phyloP scores from a whole-genome alignment of 495 filamentous ascomycete species.

The Penicillium paxilli region DNA sequence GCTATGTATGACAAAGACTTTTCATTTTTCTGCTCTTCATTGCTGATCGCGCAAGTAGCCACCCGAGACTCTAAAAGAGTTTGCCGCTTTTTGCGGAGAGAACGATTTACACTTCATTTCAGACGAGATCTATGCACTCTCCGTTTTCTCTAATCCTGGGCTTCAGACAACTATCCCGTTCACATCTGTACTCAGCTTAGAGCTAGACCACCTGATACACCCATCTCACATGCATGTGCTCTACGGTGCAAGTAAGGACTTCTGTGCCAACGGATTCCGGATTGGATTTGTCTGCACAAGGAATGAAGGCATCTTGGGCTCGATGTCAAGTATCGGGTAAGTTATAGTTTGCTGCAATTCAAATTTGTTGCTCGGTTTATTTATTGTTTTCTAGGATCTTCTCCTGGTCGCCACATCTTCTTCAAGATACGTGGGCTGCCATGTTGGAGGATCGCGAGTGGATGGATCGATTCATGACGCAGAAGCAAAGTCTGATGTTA shows the following conservation, averaged over 20 bases:
- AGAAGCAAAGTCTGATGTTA: slow-evolving; percentile 15
- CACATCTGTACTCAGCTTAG: slow-evolving; percentile 36
- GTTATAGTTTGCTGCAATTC: too few relatives aligned
- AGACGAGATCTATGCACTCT: slow-evolving; percentile 52
- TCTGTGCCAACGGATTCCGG: slow-evolving; percentile 44
- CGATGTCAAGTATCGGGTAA: slow-evolving; percentile 26
- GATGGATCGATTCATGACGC: slow-evolving; percentile 26
- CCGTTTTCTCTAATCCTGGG: slow-evolving; percentile 29
- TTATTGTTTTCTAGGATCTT: slow-evolving; percentile 22
- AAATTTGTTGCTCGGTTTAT: background rate
- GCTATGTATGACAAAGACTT: slow-evolving; percentile 9
- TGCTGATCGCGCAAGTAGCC: slow-evolving; percentile 18
- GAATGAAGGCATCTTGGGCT: slow-evolving; percentile 34
- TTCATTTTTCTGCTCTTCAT: background rate
- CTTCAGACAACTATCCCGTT: slow-evolving; percentile 27
- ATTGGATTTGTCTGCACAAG: slow-evolving; percentile 41
- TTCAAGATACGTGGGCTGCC: slow-evolving; percentile 35
- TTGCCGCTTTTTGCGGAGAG: slow-evolving; percentile 45
- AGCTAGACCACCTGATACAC: slow-evolving; percentile 35
- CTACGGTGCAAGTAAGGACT: slow-evolving; percentile 52
- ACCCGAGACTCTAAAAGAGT: slow-evolving; percentile 16
- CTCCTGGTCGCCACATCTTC: slow-evolving; percentile 34
- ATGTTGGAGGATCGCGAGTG: slow-evolving; percentile 38
- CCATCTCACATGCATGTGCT: slow-evolving; percentile 41
- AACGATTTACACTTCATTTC: slow-evolving; percentile 47